phyloP scores from a whole-genome alignment of 2,329 filamentous ascomycete species.

The Colletotrichum musae region DNA sequence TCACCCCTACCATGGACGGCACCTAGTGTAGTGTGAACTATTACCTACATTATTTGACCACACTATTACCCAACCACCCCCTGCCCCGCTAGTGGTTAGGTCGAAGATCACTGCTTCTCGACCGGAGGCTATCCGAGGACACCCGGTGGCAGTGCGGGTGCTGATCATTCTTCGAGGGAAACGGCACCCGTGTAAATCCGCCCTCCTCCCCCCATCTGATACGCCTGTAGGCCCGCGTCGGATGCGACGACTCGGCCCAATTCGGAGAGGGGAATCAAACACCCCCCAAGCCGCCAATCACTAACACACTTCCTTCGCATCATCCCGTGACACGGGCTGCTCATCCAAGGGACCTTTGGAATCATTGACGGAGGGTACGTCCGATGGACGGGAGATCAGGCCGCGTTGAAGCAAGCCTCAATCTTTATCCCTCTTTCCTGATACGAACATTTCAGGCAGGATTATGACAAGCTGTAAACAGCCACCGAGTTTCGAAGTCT shows the following conservation, averaged over 20 bases:
- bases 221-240: conserved; percentile 10
- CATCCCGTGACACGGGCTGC: conserved; percentile 4
- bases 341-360: conserved; percentile 24
- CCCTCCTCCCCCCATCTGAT: conserved; percentile 17
- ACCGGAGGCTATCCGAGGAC: conserved; percentile 19
- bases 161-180: conserved; percentile 12
- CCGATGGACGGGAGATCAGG: conserved; percentile 2
- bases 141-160: conserved; percentile 26
- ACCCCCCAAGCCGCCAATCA: neutral
- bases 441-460: neutral
- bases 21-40: too few relatives aligned
- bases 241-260: conserved; percentile 20
- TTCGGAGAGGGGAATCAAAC: conserved; percentile 5
- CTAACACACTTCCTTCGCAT: neutral
- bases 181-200: conserved; percentile 5
- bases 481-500: neutral
- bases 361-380: conserved; percentile 12
- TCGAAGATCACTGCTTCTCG: conserved; percentile 33
- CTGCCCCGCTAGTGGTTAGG: conserved; percentile 33
- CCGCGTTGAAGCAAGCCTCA: conserved; percentile 17
- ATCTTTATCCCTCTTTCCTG: neutral
- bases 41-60: too few relatives aligned
- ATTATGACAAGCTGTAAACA: conserved; percentile 16
- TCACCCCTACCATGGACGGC: too few relatives aligned
- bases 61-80: conserved; percentile 12